Base-by-base conservation (phyloP, 495 filamentous ascomycete genomes). In the Podospora australis region DNA sequence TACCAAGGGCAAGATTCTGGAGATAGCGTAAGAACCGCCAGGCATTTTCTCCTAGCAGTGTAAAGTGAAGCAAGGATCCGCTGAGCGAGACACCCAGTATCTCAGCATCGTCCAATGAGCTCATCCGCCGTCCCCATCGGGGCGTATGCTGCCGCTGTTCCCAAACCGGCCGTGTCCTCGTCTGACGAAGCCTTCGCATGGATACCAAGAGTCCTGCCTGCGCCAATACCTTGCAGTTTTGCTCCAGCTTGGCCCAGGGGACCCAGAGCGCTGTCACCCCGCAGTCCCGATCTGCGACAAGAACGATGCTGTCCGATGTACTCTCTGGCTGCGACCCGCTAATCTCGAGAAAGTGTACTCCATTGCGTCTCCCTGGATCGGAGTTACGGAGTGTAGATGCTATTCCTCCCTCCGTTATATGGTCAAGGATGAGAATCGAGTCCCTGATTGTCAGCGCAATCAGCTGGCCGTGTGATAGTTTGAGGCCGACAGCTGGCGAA, bases 81-180 rank as follows among this genome's bases (percentile, higher is more conserved):
- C 85, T 78, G 20, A 84, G 74, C 22, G 76, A 77, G 6, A 80
- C 70, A 1, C 85, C 87, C 26, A 89, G 70, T 11, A 77, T 69
- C 30, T 75, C 70, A 8, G 68, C 60, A 32, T 68, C 62, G 34
- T 63, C 57, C 6, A 45, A 39, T 2, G 53, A 60, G 39, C 44
- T 63, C 19, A 55, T 51, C 14, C 64, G 44, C 14, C 59, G 51
- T 11, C 54, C 66, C 42, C 59, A 71, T 16, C 52, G 53, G 38
- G 53, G 56, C 29, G 22, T 36, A 32, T 54, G 54, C 19, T 22
- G 32, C 6, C 30, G 55, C 52, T 58, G 54, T 39, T 59, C 50
- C 71, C 71, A 77, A 2, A 54, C 40, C 8, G 78, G 74, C 29
- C 73, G 68, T 21, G 62, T 67, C 38, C 67, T 54, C 2, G 66